Conservation (phyloP, 495 filamentous ascomycete genomes). For the Podospora pseudocomata region DNA sequence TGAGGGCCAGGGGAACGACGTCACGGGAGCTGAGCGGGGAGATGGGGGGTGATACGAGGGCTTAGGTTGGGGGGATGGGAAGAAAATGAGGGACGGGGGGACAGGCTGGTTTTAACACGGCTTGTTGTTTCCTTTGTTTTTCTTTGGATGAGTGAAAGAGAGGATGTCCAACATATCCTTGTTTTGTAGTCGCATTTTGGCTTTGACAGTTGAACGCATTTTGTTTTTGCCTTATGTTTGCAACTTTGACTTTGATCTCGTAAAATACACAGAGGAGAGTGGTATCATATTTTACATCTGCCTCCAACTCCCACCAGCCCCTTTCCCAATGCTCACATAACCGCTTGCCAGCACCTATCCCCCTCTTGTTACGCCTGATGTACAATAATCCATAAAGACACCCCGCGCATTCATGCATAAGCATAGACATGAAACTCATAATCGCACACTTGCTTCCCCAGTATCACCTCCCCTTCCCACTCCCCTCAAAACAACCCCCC, state of each 20-base stretch:
- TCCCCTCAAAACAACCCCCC: no score
- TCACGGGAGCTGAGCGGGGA: constrained; percentile 50
- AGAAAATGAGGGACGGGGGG: not conserved
- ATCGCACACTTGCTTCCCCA: not conserved
- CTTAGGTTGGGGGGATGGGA: not conserved
- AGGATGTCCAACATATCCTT: constrained; percentile 1
- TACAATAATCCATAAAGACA: not conserved
- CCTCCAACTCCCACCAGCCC: not conserved
- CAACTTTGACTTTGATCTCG: not conserved
- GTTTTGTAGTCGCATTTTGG: constrained; percentile 2
- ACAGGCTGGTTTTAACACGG: not conserved
- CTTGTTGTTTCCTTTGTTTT: not conserved
- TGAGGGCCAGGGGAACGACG: constrained; percentile 40
- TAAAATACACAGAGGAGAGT: not conserved
- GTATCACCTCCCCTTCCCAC: constrained; percentile 19
- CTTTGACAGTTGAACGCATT: not conserved
- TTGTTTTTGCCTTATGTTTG: not conserved
- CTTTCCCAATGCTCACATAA: not conserved
- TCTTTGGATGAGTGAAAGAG: not conserved
- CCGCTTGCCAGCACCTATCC: not conserved
- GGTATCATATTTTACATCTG: not conserved
- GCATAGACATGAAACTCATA: not conserved
- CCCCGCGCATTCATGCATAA: not conserved
- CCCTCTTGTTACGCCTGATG: not conserved
- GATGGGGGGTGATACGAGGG: constrained; percentile 52